phyloP scores from a whole-genome alignment of 768 basidiomycete genomes.

The Termitomyces sp. region DNA sequence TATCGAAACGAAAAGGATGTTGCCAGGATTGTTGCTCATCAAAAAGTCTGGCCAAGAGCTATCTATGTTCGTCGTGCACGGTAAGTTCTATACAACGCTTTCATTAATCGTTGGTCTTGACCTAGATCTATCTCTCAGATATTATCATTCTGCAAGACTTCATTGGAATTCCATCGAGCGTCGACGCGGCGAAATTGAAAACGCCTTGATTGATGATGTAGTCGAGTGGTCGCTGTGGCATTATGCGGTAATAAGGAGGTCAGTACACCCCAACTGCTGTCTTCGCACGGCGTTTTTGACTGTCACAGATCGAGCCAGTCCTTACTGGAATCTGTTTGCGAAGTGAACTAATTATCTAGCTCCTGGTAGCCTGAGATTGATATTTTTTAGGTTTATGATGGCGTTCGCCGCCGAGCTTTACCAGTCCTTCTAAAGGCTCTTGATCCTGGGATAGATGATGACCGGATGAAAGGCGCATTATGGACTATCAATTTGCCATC shows the following conservation, averaged over 20 bases:
- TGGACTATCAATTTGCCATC: conserved; percentile 67
- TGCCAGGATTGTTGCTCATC: conserved; percentile 62
- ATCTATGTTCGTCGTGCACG: conserved; percentile 63
- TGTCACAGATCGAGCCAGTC: conserved; percentile 39
- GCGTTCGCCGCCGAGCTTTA: conserved; percentile 57
- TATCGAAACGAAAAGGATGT: conserved; percentile 58
- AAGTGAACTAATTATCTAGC: conserved; percentile 26
- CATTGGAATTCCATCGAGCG: conserved; percentile 75
- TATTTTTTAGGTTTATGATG: conserved; percentile 54
- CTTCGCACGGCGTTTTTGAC: conserved; percentile 12
- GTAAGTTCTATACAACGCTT: conserved; percentile 24
- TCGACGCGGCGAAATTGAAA: conserved; percentile 50
- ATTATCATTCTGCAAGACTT: conserved; percentile 61
- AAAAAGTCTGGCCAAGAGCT: conserved; percentile 75
- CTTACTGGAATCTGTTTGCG: conserved; percentile 44
- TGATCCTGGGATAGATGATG: conserved; percentile 71
- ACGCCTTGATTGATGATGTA: conserved; percentile 64
- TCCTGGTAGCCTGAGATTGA: background rate
- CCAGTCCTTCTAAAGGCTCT: conserved; percentile 54
- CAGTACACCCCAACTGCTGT: conserved; percentile 9
- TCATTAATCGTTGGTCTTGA: background rate
- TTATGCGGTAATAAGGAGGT: conserved; percentile 55
- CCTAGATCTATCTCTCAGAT: conserved; percentile 27
- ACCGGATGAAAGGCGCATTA: conserved; percentile 89
- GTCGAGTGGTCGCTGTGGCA: conserved; percentile 76